Percentiles rank a stretch among this genome's conserved stretches.
These are phyloP conservation scores for Astragalus glycyphyllos DNA, from an alignment of 306 rosid genomes.

Conservation along the genomic window DNA sequence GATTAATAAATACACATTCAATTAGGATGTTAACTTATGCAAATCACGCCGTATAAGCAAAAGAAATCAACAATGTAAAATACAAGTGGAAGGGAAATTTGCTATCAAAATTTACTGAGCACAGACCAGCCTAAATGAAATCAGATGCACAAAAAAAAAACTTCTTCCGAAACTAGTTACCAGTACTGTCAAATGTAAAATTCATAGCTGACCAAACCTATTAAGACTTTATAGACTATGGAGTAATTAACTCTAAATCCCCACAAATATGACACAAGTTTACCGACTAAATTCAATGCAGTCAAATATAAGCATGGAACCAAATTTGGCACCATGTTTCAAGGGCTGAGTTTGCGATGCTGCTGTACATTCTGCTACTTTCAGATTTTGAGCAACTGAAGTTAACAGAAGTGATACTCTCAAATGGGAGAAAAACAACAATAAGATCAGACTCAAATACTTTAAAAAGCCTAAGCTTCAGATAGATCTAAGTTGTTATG, in stretches of 20 bases:
- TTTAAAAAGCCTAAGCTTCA: not conserved
- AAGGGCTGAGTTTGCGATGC: slow-evolving; percentile 14
- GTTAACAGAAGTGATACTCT: slow-evolving; percentile 11
- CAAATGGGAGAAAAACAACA: not conserved
- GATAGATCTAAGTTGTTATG: slow-evolving; percentile 5
- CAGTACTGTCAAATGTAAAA: slow-evolving; percentile 5
- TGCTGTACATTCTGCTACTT: not conserved
- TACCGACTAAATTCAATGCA: slow-evolving; percentile 15
- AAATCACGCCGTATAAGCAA: slow-evolving; percentile 15
- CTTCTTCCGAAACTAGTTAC: slow-evolving; percentile 18
- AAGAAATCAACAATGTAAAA: slow-evolving; percentile 35
- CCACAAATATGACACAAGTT: slow-evolving; percentile 16
- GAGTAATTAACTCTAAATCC: slow-evolving; percentile 23
- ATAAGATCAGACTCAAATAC: slow-evolving; percentile 1
- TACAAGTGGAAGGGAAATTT: slow-evolving; percentile 6
- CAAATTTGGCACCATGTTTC: slow-evolving; percentile 20
- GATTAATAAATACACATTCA: slow-evolving; percentile 25
- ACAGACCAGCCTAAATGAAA: slow-evolving; percentile 9
- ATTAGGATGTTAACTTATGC: slow-evolving; percentile 13
- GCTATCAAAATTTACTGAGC: slow-evolving; percentile 4
- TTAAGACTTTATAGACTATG: not conserved
- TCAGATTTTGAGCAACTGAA: not conserved
- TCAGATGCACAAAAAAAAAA: slow-evolving; percentile 22
- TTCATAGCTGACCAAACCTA: slow-evolving; percentile 17
- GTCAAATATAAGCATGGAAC: slow-evolving; percentile 13